Base-by-base conservation (phyloP, 2,329 filamentous ascomycete genomes). In the Aspergillus pseudoglaucus region DNA sequence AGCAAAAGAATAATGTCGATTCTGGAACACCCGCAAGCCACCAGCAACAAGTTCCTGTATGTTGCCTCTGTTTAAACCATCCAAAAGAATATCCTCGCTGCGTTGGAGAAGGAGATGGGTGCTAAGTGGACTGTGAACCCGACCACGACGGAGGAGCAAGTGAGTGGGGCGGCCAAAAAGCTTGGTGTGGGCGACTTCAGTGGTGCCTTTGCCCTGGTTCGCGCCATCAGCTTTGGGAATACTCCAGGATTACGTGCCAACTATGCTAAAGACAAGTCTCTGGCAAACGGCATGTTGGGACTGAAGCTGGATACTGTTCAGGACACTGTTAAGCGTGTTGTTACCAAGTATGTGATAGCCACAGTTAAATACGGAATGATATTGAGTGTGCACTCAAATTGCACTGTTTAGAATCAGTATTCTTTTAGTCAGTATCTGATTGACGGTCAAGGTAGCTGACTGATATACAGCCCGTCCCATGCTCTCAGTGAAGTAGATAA, bases 11-110 rank as follows among this genome's bases (percentile, higher is more conserved):
- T n/a, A 41, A 67, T 14, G 55, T 68, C 15, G 62, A 69, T 46
- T 60, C 60, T 85, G 14, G 68, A 67, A 57, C 72, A 64, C 35
- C 71, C 75, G 0, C 69, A 73, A 2, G 65, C 73, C 48, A 83
- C 80, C 0, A 74, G 71, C 32, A 85, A 85, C 60, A 71, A 77
- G 51, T 79, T 81, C 59, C 61, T 86, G 25, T 74, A 73, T 44
- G 66, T 84, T 14, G 75, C 79, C 2, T 81, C 77, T 0, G 80
- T 83, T 54, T 75, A 75, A 25, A 74, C 76, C 0, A 75, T 76
- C 1, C 81, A 84, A 63, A 78, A 78, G 15, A 72, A 84, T 53
- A 63, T 87, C 1, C 59, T 85, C 1, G 62, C 66, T 10, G 60
- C 73, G 0, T 65, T 79, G 2, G 79, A 86, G 63, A 73, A 76